Evolutionary conservation across 2,329 filamentous ascomycete species (phyloP).

Genomic region (Dissoconium aciculare): DNA sequence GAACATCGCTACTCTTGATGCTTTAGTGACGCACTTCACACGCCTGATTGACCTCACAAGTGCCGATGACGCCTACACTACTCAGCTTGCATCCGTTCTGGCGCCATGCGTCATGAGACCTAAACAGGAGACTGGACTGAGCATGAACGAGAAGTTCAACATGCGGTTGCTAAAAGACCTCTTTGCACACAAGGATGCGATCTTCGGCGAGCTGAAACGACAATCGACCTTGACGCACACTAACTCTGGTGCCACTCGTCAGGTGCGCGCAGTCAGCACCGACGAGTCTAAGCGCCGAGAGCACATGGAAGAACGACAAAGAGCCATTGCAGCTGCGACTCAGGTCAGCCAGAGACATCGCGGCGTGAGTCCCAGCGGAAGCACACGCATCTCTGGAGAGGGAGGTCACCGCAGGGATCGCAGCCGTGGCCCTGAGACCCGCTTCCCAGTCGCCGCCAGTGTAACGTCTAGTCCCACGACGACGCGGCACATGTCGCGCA

Average conservation of each 20-base stretch:
- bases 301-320: conserved; percentile 83
- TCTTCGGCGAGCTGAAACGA: conserved; percentile 92
- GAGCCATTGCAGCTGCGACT: conserved; percentile 49
- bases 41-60: conserved; percentile 92
- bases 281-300: conserved; percentile 91
- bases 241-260: conserved; percentile 44
- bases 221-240: conserved; percentile 57
- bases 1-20: conserved; percentile 97
- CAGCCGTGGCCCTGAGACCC: conserved; percentile 50
- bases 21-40: conserved; percentile 95
- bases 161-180: conserved; percentile 83
- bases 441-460: conserved; percentile 57
- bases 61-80: conserved; percentile 74
- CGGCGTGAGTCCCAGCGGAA: conserved; percentile 36
- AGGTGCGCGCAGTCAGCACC: conserved; percentile 68
- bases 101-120: conserved; percentile 81
- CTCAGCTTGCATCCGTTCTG: conserved; percentile 56
- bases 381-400: conserved; percentile 20
- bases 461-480: conserved; percentile 30
- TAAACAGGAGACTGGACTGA: conserved; percentile 72
- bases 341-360: conserved; percentile 16
- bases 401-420: conserved; percentile 59
- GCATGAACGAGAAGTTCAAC: conserved; percentile 87
- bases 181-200: conserved; percentile 83
- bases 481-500: conserved; percentile 29